phyloP scores from a whole-genome alignment of 2,329 filamentous ascomycete species.

The Diaporthe velutina region DNA sequence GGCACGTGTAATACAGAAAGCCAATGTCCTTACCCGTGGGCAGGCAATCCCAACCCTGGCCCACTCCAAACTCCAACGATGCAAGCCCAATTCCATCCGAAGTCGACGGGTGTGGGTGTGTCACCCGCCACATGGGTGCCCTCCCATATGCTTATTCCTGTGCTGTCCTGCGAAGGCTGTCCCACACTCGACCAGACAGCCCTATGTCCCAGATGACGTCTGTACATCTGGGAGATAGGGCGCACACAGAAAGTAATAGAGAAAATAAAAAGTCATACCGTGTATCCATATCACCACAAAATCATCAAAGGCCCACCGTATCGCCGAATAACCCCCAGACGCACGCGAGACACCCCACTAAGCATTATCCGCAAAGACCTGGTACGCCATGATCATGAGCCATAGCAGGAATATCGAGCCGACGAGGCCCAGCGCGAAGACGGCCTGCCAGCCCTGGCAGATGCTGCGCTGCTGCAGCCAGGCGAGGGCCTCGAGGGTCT shows the following conservation, averaged over 20 bases:
- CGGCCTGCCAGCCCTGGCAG: conserved; percentile 74
- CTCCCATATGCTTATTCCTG: background rate
- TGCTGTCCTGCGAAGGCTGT: background rate
- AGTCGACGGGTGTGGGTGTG: background rate
- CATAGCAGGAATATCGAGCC: conserved; percentile 73
- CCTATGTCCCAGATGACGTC: background rate
- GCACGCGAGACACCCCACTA: conserved; percentile 41
- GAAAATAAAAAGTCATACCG: background rate
- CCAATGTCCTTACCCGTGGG: background rate
- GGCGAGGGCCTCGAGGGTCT: conserved; percentile 68
- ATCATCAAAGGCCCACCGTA: background rate
- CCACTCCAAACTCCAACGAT: conserved; percentile 7
- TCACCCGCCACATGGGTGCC: no score
- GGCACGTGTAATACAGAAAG: background rate
- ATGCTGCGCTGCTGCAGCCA: conserved; percentile 75
- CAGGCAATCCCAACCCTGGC: background rate
- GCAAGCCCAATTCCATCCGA: background rate
- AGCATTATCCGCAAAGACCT: conserved; percentile 65
- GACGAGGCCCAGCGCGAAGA: conserved; percentile 73
- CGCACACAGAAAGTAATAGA: background rate
- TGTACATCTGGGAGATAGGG: no score
- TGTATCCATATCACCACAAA: background rate
- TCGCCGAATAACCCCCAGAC: background rate
- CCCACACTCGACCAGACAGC: background rate
- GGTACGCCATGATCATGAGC: conserved; percentile 77